These are phyloP conservation scores for Fusarium denticulatum DNA, from an alignment of 2,329 filamentous ascomycete species.

Conservation along the genomic window DNA sequence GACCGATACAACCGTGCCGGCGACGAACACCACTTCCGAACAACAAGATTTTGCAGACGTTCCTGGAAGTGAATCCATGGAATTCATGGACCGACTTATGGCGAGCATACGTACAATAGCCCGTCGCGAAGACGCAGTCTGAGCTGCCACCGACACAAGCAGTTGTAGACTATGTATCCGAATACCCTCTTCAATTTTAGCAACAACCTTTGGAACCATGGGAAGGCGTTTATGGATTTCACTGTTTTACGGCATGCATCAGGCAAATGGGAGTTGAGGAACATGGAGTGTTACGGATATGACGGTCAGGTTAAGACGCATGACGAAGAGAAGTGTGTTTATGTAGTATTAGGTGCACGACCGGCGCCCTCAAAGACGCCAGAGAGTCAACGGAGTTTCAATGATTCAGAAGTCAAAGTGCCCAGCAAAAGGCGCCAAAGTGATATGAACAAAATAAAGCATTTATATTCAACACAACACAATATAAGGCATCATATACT, in stretches of 20 bases:
- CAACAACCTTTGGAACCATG: conserved; percentile 7
- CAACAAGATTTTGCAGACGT: conserved; percentile 54
- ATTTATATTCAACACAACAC: background rate
- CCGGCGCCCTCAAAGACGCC: background rate
- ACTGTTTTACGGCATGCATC: conserved; percentile 8
- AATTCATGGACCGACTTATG: conserved; percentile 64
- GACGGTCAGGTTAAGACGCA: conserved; percentile 6
- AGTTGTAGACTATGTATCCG: background rate
- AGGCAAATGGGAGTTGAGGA: background rate
- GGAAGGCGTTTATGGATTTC: conserved; percentile 24
- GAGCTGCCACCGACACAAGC: background rate
- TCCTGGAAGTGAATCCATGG: conserved; percentile 56
- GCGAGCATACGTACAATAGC: conserved; percentile 58
- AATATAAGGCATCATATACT: background rate
- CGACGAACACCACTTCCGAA: background rate
- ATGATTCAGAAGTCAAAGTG: background rate
- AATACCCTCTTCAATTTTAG: conserved; percentile 14
- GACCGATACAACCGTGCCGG: background rate
- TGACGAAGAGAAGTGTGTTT: conserved; percentile 9
- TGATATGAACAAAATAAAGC: background rate
- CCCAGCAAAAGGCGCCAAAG: background rate
- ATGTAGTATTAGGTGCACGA: conserved; percentile 18
- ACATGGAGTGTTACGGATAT: conserved; percentile 4
- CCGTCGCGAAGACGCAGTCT: conserved; percentile 19
- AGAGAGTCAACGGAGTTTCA: background rate